Percentiles rank a stretch among this genome's conserved stretches.
Conservation (phyloP, 1,284 basidiomycete genomes). For the Moniliella sp. region DNA sequence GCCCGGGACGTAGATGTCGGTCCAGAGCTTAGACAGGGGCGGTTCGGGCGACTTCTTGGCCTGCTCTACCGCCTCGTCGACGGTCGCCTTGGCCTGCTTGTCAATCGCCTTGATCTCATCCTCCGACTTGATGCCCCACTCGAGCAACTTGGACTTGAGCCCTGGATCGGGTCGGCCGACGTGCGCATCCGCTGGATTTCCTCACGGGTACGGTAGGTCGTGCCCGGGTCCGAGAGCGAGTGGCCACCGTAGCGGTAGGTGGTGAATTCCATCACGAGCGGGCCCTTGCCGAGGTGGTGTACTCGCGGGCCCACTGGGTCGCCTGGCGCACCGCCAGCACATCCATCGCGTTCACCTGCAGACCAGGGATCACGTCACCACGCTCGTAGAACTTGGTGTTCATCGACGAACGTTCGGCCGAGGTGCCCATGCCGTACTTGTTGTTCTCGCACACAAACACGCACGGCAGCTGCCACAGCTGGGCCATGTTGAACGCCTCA, state of each 20-base stretch:
- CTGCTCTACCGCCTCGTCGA: constrained; percentile 80
- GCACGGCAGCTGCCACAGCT: constrained; percentile 81
- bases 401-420: constrained; percentile 54
- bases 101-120: constrained; percentile 76
- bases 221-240: constrained; percentile 97
- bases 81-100: constrained; percentile 75
- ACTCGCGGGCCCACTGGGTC: constrained; percentile 65
- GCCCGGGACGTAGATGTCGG: constrained; percentile 52
- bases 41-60: constrained; percentile 74
- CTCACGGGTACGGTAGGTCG: constrained; percentile 93
- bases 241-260: constrained; percentile 98
- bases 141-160: constrained; percentile 71
- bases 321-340: constrained; percentile 74
- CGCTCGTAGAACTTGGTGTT: constrained; percentile 92
- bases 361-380: constrained; percentile 85
- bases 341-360: constrained; percentile 97
- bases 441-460: constrained; percentile 97
- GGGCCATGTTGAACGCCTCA: constrained; percentile 97
- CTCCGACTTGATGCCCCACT: constrained; percentile 79
- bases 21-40: constrained; percentile 54
- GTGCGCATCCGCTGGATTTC: constrained; percentile 87
- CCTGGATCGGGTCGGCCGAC: constrained; percentile 82
- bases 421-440: constrained; percentile 74
- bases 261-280: constrained; percentile 79
- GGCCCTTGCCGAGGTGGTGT: constrained; percentile 67